These are phyloP conservation scores for Antrodiella citrinella DNA, from an alignment of 768 basidiomycete genomes.

Conservation along the genomic window DNA sequence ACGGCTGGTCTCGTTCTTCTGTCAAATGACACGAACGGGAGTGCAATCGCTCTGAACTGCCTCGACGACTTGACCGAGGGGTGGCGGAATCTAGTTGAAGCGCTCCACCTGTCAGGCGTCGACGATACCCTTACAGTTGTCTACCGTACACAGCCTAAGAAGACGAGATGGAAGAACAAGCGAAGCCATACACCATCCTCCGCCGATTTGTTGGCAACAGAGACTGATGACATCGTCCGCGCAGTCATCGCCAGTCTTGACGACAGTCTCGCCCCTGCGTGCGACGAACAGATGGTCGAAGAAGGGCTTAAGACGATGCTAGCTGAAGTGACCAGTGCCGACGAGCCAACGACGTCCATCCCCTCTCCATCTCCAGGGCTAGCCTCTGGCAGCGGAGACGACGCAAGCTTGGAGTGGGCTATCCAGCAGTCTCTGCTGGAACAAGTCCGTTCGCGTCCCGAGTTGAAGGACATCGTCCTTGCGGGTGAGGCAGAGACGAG, in stretches of 20 bases:
- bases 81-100: conserved; percentile 23
- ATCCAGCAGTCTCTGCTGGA: conserved; percentile 21
- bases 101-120: conserved; percentile 24
- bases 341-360: conserved; percentile 4
- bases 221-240: conserved; percentile 29
- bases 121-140: conserved; percentile 38
- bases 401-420: conserved; percentile 22
- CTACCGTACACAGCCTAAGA: conserved; percentile 32
- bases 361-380: conserved; percentile 17
- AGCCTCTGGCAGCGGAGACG: conserved; percentile 7
- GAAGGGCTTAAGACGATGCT: background rate
- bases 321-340: background rate
- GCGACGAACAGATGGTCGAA: background rate
- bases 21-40: background rate
- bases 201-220: conserved; percentile 24
- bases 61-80: conserved; percentile 24
- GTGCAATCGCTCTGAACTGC: conserved; percentile 7
- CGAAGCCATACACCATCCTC: background rate
- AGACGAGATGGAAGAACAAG: background rate
- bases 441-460: conserved; percentile 4
- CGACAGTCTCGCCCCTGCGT: conserved; percentile 9
- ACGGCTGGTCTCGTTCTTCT: conserved; percentile 15
- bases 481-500: background rate
- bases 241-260: conserved; percentile 41
- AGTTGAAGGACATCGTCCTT: conserved; percentile 1